These are phyloP conservation scores for Uronychia binucleata DNA, from an alignment of 73 alveolate genomes.

Conservation along the genomic window DNA sequence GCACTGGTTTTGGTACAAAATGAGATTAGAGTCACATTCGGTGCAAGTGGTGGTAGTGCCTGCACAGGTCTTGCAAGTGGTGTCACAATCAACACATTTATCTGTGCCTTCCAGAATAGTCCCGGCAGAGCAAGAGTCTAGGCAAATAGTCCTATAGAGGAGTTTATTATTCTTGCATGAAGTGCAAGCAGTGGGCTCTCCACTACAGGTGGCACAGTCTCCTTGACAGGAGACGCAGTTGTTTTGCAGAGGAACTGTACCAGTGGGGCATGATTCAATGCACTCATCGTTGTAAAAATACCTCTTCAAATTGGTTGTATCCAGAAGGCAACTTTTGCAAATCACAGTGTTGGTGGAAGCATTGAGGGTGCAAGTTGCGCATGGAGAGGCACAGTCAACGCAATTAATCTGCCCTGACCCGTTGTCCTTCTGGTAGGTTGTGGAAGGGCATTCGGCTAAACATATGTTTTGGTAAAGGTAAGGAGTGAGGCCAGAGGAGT, in stretches of 20 bases:
- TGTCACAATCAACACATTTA: conserved; percentile 24
- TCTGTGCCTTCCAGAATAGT: not conserved
- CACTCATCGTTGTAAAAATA: conserved; percentile 34
- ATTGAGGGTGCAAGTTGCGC: conserved; percentile 19
- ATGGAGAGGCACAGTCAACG: conserved; percentile 28
- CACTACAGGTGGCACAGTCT: conserved; percentile 44
- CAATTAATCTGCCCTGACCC: conserved; percentile 1
- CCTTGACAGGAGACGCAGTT: conserved; percentile 21
- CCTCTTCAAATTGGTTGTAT: conserved; percentile 3
- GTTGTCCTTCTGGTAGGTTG: not conserved
- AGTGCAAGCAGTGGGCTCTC: conserved; percentile 11
- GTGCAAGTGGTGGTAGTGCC: not conserved
- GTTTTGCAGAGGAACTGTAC: conserved; percentile 5
- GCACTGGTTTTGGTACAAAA: not conserved
- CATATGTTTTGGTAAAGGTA: not conserved
- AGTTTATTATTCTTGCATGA: conserved; percentile 10
- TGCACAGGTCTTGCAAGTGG: conserved; percentile 24
- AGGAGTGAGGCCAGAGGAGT: not conserved
- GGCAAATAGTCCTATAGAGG: conserved; percentile 18
- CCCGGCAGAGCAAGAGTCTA: conserved; percentile 36
- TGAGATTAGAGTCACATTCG: not conserved
- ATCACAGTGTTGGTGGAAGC: conserved; percentile 2
- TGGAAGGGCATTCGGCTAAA: not conserved
- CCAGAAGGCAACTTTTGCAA: not conserved
- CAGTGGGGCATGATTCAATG: conserved; percentile 29